Evolutionary conservation across 1,139 yeast genomes (phyloP), one percentile per base, ranked within the genome.

Genomic region (Debaryomycetaceae sp.): DNA sequence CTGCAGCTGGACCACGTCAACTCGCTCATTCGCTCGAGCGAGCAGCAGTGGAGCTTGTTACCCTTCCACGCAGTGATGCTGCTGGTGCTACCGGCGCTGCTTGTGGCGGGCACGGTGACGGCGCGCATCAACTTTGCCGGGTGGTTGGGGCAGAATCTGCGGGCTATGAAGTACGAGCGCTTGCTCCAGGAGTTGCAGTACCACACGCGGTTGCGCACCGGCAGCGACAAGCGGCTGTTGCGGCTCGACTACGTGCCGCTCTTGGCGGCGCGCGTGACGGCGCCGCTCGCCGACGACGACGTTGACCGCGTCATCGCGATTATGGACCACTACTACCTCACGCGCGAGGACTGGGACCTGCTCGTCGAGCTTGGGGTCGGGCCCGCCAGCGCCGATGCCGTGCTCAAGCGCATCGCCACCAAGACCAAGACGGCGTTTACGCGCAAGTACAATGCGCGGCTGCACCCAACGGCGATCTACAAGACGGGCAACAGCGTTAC

Each of bases 1-100:
- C 80, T 93, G 26, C 71, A 73, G 34, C 83, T 91, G 11, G 98
- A 93, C 52, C 54, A 80, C 18, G 80, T 89, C 14, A 95, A 88
- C 51, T 65, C 77, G 18, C 67, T 77, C 51, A 89, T 93, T 37
- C 83, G 95, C 47, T 83, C 95, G 25, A 75, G 94, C 29, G 96
- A 89, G 46, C 98, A 91, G 56, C 89, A 85, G 46, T 93, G 99
- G 99, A 78, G 93, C 41, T 66, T 93, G 41, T 72, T 93, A 65
- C 99, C 99, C 3, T 71, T 88, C 45, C 96, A 89, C 58, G 97
- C 91, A 0, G 71, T 88, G 3, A 66, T 84, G 70, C 89, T 97
- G 1, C 76, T 95, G 1, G 86, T 93, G 10, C 65, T 77, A 26
- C 98, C 99, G 0, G 69, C 88, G 1, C 78, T 78, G 29, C 73